Evolutionary conservation across 345 rosid species (phyloP).

Genomic region (Citrus medica): DNA sequence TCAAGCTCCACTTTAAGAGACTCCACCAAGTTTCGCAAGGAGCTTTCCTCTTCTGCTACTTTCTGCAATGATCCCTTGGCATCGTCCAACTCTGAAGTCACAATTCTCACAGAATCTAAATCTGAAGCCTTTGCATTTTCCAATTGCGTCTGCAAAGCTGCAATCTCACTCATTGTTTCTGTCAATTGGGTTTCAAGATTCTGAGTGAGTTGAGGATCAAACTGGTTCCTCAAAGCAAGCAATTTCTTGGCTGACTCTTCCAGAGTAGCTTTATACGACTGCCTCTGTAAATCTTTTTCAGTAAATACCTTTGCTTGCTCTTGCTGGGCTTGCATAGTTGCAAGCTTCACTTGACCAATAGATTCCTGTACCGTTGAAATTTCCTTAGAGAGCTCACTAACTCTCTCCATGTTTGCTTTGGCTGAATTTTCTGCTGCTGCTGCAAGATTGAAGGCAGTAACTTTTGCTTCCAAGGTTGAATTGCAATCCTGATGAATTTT

Average conservation of each 20-base stretch:
- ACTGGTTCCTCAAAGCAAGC: conserved; percentile 52
- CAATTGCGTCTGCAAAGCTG: conserved; percentile 57
- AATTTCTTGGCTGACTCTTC: conserved; percentile 64
- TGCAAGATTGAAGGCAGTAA: conserved; percentile 53
- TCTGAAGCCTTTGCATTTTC: conserved; percentile 76
- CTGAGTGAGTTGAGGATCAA: conserved; percentile 61
- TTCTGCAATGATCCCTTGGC: conserved; percentile 80
- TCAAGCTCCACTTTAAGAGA: conserved; percentile 69
- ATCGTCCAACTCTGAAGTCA: conserved; percentile 70
- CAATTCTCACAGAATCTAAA: conserved; percentile 59
- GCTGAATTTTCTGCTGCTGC: conserved; percentile 61
- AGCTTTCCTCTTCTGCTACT: conserved; percentile 71
- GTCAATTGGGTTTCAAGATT: conserved; percentile 66
- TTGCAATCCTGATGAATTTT: conserved; percentile 62
- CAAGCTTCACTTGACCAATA: conserved; percentile 79
- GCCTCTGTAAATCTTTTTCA: conserved; percentile 62
- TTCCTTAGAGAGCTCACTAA: conserved; percentile 65
- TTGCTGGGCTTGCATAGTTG: conserved; percentile 58
- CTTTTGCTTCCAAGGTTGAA: conserved; percentile 51
- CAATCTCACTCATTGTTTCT: conserved; percentile 59
- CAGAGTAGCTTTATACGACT: conserved; percentile 55
- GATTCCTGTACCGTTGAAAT: conserved; percentile 72
- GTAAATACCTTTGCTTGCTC: conserved; percentile 67
- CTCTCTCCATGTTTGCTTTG: conserved; percentile 64
- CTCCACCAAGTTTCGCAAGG: conserved; percentile 56